These are phyloP conservation scores for Podaxis sp. DNA, from an alignment of 768 basidiomycete species.

Conservation along the genomic window DNA sequence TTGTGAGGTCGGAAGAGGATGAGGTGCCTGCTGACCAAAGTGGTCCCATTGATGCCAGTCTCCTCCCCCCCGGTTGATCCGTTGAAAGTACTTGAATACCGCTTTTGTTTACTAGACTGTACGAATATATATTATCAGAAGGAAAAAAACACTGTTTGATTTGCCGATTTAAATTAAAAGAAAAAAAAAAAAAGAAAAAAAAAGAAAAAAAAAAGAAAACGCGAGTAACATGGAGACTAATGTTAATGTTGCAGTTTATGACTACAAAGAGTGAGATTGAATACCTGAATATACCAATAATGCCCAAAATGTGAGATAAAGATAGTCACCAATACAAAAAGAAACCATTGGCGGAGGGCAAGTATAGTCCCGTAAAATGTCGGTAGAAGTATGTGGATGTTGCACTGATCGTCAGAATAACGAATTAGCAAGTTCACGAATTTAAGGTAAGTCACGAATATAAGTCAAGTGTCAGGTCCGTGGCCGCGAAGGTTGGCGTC, in stretches of 20 bases:
- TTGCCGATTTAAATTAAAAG: not conserved
- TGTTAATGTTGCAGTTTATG: not conserved
- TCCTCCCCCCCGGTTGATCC: slow-evolving; percentile 85
- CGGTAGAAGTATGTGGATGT: not conserved
- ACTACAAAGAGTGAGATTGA: not conserved
- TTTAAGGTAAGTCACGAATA: not conserved
- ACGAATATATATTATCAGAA: not conserved
- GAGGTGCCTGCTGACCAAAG: slow-evolving; percentile 43
- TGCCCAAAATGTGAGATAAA: slow-evolving; percentile 6
- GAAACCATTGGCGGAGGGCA: not conserved
- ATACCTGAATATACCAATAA: slow-evolving; percentile 1
- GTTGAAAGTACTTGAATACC: not conserved
- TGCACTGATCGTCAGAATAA: not conserved
- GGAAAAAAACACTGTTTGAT: not conserved
- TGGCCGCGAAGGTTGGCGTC: slow-evolving; percentile 14
- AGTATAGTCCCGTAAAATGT: not conserved
- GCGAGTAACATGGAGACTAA: not conserved
- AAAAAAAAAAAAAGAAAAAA: too few relatives aligned
- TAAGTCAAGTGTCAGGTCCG: slow-evolving; percentile 15
- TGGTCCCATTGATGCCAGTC: slow-evolving; percentile 78
- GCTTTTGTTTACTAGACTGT: not conserved
- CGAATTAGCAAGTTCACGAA: not conserved
- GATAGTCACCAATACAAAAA: slow-evolving; percentile 2
- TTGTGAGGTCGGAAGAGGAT: slow-evolving; percentile 54
- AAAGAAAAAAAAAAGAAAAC: too few relatives aligned